phyloP scores from a whole-genome alignment of 495 filamentous ascomycete genomes.

The Schizothecium vesticola region DNA sequence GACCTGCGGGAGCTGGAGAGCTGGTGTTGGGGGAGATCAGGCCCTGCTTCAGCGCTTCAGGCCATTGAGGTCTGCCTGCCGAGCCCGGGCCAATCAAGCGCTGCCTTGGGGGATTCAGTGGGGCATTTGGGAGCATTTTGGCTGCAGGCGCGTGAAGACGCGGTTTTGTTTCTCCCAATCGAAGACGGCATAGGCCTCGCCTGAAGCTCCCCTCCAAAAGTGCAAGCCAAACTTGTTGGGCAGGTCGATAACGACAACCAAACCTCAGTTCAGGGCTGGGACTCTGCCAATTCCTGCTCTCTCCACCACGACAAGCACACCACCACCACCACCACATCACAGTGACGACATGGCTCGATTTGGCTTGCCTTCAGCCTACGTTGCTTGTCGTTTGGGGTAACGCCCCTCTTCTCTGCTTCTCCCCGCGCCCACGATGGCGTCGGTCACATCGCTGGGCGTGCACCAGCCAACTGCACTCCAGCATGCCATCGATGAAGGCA shows the following conservation, averaged over 20 bases:
- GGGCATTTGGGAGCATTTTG: slow-evolving; percentile 8
- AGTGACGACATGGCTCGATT: slow-evolving; percentile 9
- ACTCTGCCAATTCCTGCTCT: background rate
- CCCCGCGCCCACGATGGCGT: slow-evolving; percentile 57
- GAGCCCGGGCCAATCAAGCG: slow-evolving; percentile 22
- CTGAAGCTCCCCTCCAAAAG: background rate
- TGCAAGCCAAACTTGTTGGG: background rate
- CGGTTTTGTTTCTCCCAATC: slow-evolving; percentile 1
- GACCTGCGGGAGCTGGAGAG: background rate
- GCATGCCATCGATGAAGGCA: slow-evolving; percentile 75
- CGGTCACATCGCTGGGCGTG: slow-evolving; percentile 79
- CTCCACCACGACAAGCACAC: background rate
- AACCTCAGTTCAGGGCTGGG: background rate
- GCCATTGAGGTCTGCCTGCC: background rate
- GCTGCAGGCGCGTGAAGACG: slow-evolving; percentile 9
- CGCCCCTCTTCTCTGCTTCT: background rate
- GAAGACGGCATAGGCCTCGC: background rate
- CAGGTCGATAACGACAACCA: background rate
- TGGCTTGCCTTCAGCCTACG: background rate
- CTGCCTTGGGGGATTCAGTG: slow-evolving; percentile 12
- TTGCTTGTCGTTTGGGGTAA: background rate
- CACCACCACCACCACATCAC: background rate
- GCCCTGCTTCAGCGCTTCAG: background rate
- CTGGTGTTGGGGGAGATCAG: background rate
- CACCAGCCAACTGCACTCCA: slow-evolving; percentile 78